Base-by-base conservation (phyloP, 208 protist species). In the Trypanosoma avium region DNA sequence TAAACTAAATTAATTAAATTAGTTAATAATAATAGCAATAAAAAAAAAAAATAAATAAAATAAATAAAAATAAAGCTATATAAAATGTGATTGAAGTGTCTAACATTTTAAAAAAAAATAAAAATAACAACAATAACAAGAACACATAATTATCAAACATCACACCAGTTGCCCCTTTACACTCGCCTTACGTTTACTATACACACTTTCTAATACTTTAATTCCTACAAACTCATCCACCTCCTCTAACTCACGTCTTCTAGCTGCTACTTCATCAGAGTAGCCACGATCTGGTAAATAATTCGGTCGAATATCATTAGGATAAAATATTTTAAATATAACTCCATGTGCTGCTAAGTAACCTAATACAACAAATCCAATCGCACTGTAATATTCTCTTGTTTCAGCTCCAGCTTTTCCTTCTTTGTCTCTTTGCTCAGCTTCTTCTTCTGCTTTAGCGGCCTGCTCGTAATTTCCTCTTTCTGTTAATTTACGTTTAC, bases 281-380 rank as follows among this genome's bases (percentile, higher is more conserved):
- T 95, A 95, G 8, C 88, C 88, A 15, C 81, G 76, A 56, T 95
- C 88, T 0, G 85, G 85, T 1, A 77, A 75, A 70, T 95, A 95
- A 70, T 83, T 84, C 22, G 76, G 71, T 2, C 85, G 80, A 21
- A 95, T 58, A 53, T 95, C 88, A 40, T 92, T 75, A 0, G 88
- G 85, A 61, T 92, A 95, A 48, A 84, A 95, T 53, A 79, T 84
- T 33, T 75, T 82, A 71, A 89, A 95, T 2, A 95, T 82, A 22
- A 95, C 67, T 3, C 75, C 56, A 54, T 95, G 88, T 6, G 88
- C 88, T 5, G 71, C 53, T 26, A 95, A 67, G 55, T 95, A 95
- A 45, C 88, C 88, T 10, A 90, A 48, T 35, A 90, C 85, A 22
- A 81, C 82, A 55, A 75, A 84, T 43, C 69, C 57, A 42, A 95